Percentiles rank a stretch among this genome's conserved stretches.
These are phyloP conservation scores for Eucalyptus melliodora DNA, from an alignment of 345 rosid genomes.

Conservation along the genomic window DNA sequence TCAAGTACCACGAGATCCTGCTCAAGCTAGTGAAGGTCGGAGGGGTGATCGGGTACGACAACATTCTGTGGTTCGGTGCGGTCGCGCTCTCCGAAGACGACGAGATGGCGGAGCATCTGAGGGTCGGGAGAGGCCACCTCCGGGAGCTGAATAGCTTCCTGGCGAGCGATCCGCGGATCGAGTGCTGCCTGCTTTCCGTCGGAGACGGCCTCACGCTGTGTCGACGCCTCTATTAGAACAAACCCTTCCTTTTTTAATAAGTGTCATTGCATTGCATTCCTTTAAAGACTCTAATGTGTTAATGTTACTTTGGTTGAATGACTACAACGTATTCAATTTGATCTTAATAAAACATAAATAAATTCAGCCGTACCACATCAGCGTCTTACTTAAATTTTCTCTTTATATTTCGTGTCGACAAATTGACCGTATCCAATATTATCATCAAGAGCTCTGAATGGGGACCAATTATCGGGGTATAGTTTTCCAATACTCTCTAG, in stretches of 20 bases:
- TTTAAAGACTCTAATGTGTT: no score
- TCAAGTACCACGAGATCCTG: constrained; percentile 26
- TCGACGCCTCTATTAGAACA: not conserved
- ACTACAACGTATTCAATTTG: not conserved
- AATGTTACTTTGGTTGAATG: not conserved
- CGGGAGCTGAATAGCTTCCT: constrained; percentile 1
- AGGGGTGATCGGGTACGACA: constrained; percentile 21
- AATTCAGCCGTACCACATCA: fast-evolving
- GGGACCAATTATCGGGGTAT: not conserved
- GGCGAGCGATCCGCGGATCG: constrained; percentile 7
- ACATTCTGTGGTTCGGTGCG: constrained; percentile 19
- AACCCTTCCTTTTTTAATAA: not conserved
- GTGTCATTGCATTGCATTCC: not conserved
- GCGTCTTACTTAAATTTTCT: not conserved
- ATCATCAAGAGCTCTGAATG: not conserved
- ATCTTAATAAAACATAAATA: no score
- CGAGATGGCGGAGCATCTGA: not conserved
- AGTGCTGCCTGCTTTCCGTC: constrained; percentile 6
- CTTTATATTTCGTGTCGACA: not conserved
- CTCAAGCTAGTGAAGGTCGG: constrained; percentile 25
- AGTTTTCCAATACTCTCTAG: not conserved
- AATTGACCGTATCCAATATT: not conserved
- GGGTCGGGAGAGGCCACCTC: not conserved
- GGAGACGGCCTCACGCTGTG: constrained; percentile 23
- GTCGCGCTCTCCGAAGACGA: constrained; percentile 4